Evolutionary conservation across 169 alveolate genomes (phyloP).

Genomic region (Cryptosporidium baileyi): DNA sequence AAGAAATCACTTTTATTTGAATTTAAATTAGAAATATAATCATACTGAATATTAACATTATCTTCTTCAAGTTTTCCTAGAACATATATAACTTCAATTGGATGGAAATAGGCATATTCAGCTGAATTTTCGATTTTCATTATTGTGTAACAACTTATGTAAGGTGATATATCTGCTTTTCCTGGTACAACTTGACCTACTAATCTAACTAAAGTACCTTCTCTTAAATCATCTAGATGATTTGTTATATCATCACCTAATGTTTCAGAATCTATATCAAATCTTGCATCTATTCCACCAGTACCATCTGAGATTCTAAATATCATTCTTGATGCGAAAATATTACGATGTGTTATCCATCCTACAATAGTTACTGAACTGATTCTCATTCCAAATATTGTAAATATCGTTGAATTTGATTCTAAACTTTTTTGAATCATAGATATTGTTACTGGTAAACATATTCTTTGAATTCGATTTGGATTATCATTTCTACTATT

Average conservation of each 20-base stretch:
- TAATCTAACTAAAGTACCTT: constrained; percentile 49
- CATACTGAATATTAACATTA: background rate
- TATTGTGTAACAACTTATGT: constrained; percentile 50
- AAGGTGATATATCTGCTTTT: constrained; percentile 44
- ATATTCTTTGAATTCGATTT: constrained; percentile 55
- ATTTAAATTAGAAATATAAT: background rate
- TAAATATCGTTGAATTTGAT: constrained; percentile 4
- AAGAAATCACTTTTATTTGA: no score
- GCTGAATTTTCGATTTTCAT: background rate
- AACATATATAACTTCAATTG: constrained; percentile 29
- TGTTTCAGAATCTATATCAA: constrained; percentile 57
- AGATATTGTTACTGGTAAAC: constrained; percentile 38
- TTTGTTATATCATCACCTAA: constrained; percentile 20
- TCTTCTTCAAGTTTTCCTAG: background rate
- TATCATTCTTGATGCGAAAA: constrained; percentile 57
- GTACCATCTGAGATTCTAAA: constrained; percentile 64
- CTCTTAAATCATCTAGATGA: constrained; percentile 36
- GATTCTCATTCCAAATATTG: constrained; percentile 31
- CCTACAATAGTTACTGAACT: constrained; percentile 60
- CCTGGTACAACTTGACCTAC: constrained; percentile 69
- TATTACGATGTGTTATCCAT: constrained; percentile 45
- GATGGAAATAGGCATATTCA: constrained; percentile 65
- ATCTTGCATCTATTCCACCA: constrained; percentile 69
- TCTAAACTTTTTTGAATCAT: constrained; percentile 29
- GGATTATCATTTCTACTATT: constrained; percentile 3